Evolutionary conservation across 805 yeast species (phyloP).

Genomic region (Isabelozyma pseudorhagii): DNA sequence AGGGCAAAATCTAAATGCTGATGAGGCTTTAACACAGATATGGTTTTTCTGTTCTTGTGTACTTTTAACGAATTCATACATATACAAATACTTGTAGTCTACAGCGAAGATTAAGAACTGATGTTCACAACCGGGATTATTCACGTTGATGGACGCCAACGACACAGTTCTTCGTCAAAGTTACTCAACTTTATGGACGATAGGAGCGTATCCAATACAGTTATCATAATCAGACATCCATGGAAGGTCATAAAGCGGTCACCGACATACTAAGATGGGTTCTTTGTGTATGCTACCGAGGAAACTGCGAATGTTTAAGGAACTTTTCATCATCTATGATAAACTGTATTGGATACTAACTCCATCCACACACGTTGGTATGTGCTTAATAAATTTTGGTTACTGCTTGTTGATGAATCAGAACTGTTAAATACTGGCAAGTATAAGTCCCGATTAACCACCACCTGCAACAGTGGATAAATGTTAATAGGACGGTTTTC

Average conservation of each 20-base stretch:
- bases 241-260: conserved; percentile 87
- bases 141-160: too few species aligned
- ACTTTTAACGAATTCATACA: background rate
- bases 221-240: conserved; percentile 74
- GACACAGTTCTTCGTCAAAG: too few species aligned
- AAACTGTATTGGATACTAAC: background rate
- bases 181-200: background rate
- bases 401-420: conserved; percentile 39
- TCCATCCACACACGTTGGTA: conserved; percentile 13
- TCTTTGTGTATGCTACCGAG: conserved; percentile 86
- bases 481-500: conserved; percentile 43
- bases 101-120: background rate
- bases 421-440: conserved; percentile 80
- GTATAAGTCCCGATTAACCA: conserved; percentile 60
- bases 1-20: conserved; percentile 23
- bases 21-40: background rate
- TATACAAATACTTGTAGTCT: background rate
- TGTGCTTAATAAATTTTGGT: conserved; percentile 21
- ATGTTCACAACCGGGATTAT: too few species aligned
- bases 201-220: background rate
- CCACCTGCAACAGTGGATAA: conserved; percentile 38
- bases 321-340: conserved; percentile 64
- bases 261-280: conserved; percentile 81
- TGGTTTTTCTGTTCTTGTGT: background rate
- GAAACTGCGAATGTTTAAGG: conserved; percentile 92